These are phyloP conservation scores for Nakaseomyces glabratus DNA, from an alignment of 1,139 yeast genomes.

Conservation along the genomic window DNA sequence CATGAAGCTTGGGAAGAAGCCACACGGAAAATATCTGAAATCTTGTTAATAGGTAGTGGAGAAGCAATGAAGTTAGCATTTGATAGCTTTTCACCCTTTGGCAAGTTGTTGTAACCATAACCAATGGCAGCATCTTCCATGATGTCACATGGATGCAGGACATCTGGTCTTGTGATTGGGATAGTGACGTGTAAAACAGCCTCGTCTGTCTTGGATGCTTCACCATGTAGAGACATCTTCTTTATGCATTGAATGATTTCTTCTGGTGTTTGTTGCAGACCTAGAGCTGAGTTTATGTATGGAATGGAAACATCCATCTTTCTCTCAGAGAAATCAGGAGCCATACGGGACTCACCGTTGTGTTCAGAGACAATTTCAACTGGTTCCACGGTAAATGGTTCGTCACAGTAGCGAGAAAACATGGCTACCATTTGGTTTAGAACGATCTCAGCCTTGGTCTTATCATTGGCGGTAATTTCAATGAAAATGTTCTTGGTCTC, in stretches of 20 bases:
- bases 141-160: conserved; percentile 94
- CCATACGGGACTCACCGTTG: conserved; percentile 64
- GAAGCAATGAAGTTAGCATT: conserved; percentile 70
- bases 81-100: conserved; percentile 71
- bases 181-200: conserved; percentile 59
- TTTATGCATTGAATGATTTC: conserved; percentile 60
- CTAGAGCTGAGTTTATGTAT: conserved; percentile 88
- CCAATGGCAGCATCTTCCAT: conserved; percentile 99
- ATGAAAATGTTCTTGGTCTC: conserved; percentile 83
- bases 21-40: conserved; percentile 79
- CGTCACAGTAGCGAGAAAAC: conserved; percentile 81
- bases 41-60: conserved; percentile 83
- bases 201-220: conserved; percentile 40
- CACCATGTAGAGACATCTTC: conserved; percentile 75
- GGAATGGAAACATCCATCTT: conserved; percentile 63
- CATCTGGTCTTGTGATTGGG: conserved; percentile 93
- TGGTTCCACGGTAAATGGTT: conserved; percentile 80
- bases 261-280: conserved; percentile 58
- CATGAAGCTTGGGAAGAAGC: conserved; percentile 95
- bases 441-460: conserved; percentile 84
- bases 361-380: conserved; percentile 77
- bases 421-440: conserved; percentile 88
- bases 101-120: conserved; percentile 86
- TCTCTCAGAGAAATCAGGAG: conserved; percentile 68
- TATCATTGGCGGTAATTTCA: conserved; percentile 93